These are phyloP conservation scores for Solanum virginianum DNA, from an alignment of 257 asterid species.

Conservation along the genomic window DNA sequence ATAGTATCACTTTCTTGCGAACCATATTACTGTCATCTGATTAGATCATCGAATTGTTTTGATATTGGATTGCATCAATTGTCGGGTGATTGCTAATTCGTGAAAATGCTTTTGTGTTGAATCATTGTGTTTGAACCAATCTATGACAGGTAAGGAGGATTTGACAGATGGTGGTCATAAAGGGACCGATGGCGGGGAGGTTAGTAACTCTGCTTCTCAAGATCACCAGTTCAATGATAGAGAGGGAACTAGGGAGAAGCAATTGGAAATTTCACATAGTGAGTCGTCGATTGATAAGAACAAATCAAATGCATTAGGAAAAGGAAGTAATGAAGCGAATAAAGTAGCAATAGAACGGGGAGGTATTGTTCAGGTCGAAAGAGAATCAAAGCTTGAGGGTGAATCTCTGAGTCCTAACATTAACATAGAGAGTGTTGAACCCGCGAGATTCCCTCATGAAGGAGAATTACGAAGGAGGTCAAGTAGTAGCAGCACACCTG, in stretches of 20 bases:
- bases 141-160: constrained; percentile 36
- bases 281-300: background rate
- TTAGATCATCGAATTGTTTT: background rate
- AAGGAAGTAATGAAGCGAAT: background rate
- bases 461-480: constrained; percentile 28
- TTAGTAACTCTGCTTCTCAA: constrained; percentile 10
- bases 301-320: background rate
- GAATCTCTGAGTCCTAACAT: background rate
- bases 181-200: constrained; percentile 19
- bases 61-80: background rate
- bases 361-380: constrained; percentile 6
- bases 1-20: background rate
- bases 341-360: background rate
- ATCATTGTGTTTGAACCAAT: constrained; percentile 13
- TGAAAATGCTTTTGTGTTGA: background rate
- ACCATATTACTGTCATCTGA: background rate
- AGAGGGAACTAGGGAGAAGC: constrained; percentile 12
- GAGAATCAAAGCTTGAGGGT: constrained; percentile 10
- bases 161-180: constrained; percentile 7
- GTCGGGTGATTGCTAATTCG: background rate
- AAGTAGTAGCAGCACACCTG: constrained; percentile 4
- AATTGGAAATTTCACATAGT: background rate
- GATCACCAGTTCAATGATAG: constrained; percentile 10
- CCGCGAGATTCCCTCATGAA: background rate
- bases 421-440: background rate